Base-by-base conservation (phyloP, 2,329 filamentous ascomycete genomes). In the Aureobasidium pullulans region DNA sequence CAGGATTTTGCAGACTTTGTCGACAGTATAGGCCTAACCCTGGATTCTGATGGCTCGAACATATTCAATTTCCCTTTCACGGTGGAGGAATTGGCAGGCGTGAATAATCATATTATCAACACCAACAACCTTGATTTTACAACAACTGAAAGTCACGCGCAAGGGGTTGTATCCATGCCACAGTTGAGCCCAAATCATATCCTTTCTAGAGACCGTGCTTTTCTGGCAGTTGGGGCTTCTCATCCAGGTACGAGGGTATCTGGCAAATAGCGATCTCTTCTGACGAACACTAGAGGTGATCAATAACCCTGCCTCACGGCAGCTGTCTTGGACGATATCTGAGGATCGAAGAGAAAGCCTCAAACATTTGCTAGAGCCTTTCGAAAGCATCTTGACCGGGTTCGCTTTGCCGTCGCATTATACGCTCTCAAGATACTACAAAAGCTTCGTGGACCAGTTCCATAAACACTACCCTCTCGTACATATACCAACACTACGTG, bases 391-490 rank as follows among this genome's bases (percentile, higher is more conserved):
- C 37, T n/a, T 40, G 3, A n/a, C 13, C 8, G 37, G 37, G 37
- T 89, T 89, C 64, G 79, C 83, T 2, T 81, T 89, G 53, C 86
- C 87, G 1, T 88, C 86, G 4, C 80, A 86, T 3, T 81, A 88
- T 64, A 87, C 87, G 0, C 69, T 89, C 32, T 85, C 84, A 2
- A 75, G 87, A 37, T 89, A 89, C 63, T 72, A 89, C 32, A 85
- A 87, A 61, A 86, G 85, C 1, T 90, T 88, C 65, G 81, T 88
- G 57, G 82, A 80, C 61, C 85, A 86, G 0, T 88, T 89, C 60
- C 78, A 84, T 60, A 77, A 81, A 28, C 80, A 83, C 61, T 75
- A 83, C 37, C 81, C 81, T 0, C 83, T 89, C 62, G 74, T 90
- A 28, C 87, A 90, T 67, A 73, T 88, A 6, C 83, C 87, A 0